Evolutionary conservation across 108 stramenopile species (phyloP).

Genomic region (Pseudonitzschia delicatissima): DNA sequence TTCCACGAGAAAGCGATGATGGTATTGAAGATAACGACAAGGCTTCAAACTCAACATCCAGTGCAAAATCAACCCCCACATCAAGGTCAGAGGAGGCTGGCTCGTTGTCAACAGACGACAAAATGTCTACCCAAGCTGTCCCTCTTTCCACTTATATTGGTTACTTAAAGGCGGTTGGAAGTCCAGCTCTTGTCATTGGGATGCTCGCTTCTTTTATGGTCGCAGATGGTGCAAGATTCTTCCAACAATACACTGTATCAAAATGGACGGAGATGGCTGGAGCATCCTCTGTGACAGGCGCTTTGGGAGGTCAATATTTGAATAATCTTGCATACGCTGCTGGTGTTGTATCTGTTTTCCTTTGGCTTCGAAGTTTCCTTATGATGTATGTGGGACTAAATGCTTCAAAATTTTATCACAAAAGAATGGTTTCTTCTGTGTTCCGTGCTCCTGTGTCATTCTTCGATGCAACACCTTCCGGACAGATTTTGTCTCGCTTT

Average conservation of each 20-base stretch:
- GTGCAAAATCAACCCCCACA: background rate
- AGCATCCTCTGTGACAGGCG: slow-evolving; percentile 42
- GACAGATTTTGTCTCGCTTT: slow-evolving; percentile 89
- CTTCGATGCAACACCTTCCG: slow-evolving; percentile 91
- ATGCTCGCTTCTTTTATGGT: slow-evolving; percentile 59
- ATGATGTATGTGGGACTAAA: slow-evolving; percentile 65
- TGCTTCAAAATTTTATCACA: slow-evolving; percentile 63
- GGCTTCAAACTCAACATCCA: background rate
- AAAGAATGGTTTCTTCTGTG: slow-evolving; percentile 72
- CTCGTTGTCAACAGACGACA: slow-evolving; percentile 62
- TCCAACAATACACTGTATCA: slow-evolving; percentile 77
- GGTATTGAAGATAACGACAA: background rate
- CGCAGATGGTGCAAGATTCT: slow-evolving; percentile 73
- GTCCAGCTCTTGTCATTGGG: slow-evolving; percentile 56
- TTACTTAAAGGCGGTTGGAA: slow-evolving; percentile 70
- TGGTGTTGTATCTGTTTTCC: slow-evolving; percentile 59
- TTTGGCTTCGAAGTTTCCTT: slow-evolving; percentile 68
- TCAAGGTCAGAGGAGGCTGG: background rate
- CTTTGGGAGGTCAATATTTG: slow-evolving; percentile 53
- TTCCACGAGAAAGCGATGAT: slow-evolving; percentile 16
- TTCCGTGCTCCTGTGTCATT: slow-evolving; percentile 88
- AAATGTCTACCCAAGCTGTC: slow-evolving; percentile 75
- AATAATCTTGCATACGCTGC: slow-evolving; percentile 62
- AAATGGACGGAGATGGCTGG: slow-evolving; percentile 72
- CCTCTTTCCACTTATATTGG: slow-evolving; percentile 64